phyloP scores from a whole-genome alignment of 768 basidiomycete genomes.

The Multifurca ochricompacta region DNA sequence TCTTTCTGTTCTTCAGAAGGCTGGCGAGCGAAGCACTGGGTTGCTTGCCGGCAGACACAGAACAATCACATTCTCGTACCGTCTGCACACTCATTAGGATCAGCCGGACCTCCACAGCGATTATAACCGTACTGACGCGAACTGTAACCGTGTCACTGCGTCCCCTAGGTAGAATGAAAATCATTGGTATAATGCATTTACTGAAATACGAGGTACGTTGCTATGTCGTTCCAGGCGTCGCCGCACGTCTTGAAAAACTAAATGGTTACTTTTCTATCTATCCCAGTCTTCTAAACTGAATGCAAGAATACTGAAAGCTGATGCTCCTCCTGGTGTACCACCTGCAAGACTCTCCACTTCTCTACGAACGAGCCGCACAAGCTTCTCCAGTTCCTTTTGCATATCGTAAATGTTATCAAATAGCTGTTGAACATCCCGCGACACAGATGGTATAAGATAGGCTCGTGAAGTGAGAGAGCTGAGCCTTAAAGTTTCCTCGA shows the following conservation, averaged over 20 bases:
- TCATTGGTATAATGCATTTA: not conserved
- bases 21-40: not conserved
- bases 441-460: constrained; percentile 31
- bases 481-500: constrained; percentile 20
- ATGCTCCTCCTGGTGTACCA: constrained; percentile 49
- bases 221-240: not conserved
- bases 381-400: constrained; percentile 58
- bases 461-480: constrained; percentile 32
- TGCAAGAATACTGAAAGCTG: constrained; percentile 62
- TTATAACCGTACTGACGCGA: constrained; percentile 1
- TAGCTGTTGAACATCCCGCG: constrained; percentile 41
- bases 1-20: not conserved
- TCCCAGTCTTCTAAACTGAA: constrained; percentile 81
- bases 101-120: not conserved
- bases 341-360: constrained; percentile 64
- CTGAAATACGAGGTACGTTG: not conserved
- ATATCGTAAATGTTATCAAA: constrained; percentile 50
- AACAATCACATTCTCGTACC: not conserved
- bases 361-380: constrained; percentile 60
- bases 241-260: not conserved
- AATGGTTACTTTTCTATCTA: constrained; percentile 20
- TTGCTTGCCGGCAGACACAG: not conserved
- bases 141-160: not conserved
- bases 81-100: not conserved
- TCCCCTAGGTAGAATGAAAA: not conserved